Percentiles rank a stretch among this genome's conserved stretches.
Conservation (phyloP, 345 rosid genomes). For the Eucalyptus sideroxylon region DNA sequence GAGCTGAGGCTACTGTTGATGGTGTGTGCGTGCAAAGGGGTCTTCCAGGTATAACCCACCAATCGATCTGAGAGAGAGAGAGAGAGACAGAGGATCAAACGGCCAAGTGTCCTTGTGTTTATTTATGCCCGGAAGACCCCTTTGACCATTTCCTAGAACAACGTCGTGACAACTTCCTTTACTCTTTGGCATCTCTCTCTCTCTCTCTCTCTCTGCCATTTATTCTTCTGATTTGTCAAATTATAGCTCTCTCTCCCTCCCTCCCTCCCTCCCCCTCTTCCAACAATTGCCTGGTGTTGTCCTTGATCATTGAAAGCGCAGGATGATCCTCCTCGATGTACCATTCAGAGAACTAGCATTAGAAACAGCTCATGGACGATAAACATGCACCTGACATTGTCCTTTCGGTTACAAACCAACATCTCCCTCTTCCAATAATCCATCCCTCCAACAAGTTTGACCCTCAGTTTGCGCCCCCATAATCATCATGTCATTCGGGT, state of each 20-base stretch:
- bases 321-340: not conserved
- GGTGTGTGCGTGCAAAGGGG: not conserved
- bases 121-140: not conserved
- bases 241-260: not conserved
- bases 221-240: not conserved
- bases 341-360: not conserved
- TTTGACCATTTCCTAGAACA: not conserved
- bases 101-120: not conserved
- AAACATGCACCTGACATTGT: not conserved
- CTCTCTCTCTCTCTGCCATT: not conserved
- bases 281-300: not conserved
- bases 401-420: not conserved
- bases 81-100: not conserved
- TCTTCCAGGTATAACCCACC: not conserved
- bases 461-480: not conserved
- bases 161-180: not conserved
- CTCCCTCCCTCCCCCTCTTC: not conserved
- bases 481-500: not conserved
- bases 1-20: not conserved
- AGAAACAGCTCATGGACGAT: not conserved
- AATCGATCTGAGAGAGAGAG: not conserved
- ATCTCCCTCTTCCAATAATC: not conserved
- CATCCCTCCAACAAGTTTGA: not conserved
- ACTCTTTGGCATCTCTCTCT: not conserved
- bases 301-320: not conserved